Percentiles rank a stretch among this genome's conserved stretches.
phyloP scores from a whole-genome alignment of 768 basidiomycete genomes.

The Kondoa malvinella region DNA sequence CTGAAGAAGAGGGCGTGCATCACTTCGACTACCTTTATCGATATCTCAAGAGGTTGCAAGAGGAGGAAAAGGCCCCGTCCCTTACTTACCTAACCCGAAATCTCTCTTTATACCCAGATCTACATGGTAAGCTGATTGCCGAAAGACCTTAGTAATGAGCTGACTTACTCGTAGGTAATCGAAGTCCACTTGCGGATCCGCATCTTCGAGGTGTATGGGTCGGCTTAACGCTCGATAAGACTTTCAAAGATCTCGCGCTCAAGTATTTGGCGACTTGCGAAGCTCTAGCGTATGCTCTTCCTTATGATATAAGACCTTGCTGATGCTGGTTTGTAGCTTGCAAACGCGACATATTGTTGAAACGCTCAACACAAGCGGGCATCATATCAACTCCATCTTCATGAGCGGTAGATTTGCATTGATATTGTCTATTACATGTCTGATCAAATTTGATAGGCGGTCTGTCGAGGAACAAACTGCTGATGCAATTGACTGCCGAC shows the following conservation, averaged over 20 bases:
- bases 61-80: slow-evolving; percentile 29
- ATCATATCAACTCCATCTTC: slow-evolving; percentile 67
- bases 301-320: neutral
- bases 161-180: no score
- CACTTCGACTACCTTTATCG: slow-evolving; percentile 47
- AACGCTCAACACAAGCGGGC: slow-evolving; percentile 67
- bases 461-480: slow-evolving; percentile 68
- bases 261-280: slow-evolving; percentile 83
- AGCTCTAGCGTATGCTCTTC: slow-evolving; percentile 53
- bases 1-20: slow-evolving; percentile 39
- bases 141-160: no score
- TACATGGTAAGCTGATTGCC: slow-evolving; percentile 47
- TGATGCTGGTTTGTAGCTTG: slow-evolving; percentile 1
- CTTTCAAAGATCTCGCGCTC: slow-evolving; percentile 62
- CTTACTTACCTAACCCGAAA: slow-evolving; percentile 70
- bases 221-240: slow-evolving; percentile 63
- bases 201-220: slow-evolving; percentile 80
- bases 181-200: slow-evolving; percentile 90
- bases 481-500: slow-evolving; percentile 81
- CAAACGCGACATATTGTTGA: slow-evolving; percentile 62
- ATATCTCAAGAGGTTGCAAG: slow-evolving; percentile 40
- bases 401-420: slow-evolving; percentile 40
- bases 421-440: neutral
- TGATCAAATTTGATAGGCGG: slow-evolving; percentile 42
- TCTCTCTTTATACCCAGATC: slow-evolving; percentile 83